Evolutionary conservation across 139 green algal species (phyloP).

Genomic region (Diplosphaera chodatii): DNA sequence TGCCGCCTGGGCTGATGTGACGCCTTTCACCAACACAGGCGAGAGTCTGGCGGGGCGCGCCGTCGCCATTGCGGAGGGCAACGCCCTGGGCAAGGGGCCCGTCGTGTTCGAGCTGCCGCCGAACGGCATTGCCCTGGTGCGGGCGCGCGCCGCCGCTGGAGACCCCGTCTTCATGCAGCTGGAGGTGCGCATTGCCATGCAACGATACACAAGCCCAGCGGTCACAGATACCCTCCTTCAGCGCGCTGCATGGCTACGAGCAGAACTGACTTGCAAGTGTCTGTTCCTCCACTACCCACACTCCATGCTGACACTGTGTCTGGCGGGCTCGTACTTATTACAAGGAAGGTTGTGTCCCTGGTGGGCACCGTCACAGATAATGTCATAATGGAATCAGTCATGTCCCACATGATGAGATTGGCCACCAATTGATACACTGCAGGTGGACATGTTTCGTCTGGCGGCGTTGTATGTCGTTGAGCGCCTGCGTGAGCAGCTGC

Average conservation of each 20-base stretch:
- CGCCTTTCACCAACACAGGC: not conserved
- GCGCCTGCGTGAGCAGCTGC: constrained; percentile 26
- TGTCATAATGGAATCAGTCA: no score
- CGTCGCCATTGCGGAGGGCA: constrained; percentile 50
- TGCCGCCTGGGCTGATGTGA: not conserved
- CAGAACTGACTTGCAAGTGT: no score
- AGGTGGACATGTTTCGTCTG: constrained; percentile 59
- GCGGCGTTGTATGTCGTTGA: constrained; percentile 53
- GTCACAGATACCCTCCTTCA: not conserved
- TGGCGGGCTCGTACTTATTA: no score
- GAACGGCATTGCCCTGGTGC: constrained; percentile 22
- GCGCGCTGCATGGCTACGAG: not conserved
- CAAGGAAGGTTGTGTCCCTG: no score
- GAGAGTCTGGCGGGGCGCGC: constrained; percentile 26
- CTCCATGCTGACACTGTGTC: no score
- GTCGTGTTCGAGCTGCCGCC: constrained; percentile 60
- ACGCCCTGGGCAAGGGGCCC: constrained; percentile 69
- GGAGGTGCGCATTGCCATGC: constrained; percentile 3
- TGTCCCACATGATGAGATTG: no score
- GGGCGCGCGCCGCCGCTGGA: constrained; percentile 22
- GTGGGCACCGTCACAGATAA: no score
- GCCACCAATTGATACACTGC: no score
- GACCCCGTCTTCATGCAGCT: constrained; percentile 21
- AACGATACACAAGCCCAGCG: not conserved
- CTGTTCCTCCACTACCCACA: not conserved